Evolutionary conservation across 495 filamentous ascomycete genomes (phyloP), one percentile per base, ranked within the genome.

Genomic region (Penicillium cinerascens): DNA sequence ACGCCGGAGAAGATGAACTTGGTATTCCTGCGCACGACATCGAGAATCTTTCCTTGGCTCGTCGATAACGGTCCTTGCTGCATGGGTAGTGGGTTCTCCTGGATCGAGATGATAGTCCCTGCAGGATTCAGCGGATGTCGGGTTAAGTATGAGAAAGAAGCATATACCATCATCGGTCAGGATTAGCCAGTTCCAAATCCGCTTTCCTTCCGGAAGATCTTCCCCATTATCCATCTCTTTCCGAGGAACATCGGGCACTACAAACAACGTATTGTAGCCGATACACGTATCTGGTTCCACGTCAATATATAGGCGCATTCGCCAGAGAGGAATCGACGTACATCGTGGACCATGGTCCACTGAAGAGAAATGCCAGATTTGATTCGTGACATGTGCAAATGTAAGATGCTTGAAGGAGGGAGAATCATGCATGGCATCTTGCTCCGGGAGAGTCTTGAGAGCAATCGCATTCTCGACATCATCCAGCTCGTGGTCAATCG

Each of bases 141-240:
- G 37, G 18, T 5, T 18, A 16, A 10, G 17, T 21, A 6, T 43
- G 20, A 25, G 8, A 16, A 16, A 1, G 45, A 16, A 35, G 20
- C n/a, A 54, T 74, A 10, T 75, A 86, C 85, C 83, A 65, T 93
- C 88, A 64, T 87, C 79, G 60, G 85, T 91, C n/a, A 92, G 63
- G n/a, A 90, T 69, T 9, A 93, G 66, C 89, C 90, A 95, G 26
- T 82, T 84, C 87, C 88, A 95, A 23, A 87, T 56, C 26, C 86
- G 66, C 52, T 67, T 79, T 11, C 83, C 86, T 18, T 83, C 73
- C 1, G 86, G 86, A 22, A 86, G 67, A 39, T 73, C 74, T 45
- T 78, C 70, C 6, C 67, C 67, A 52, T 74, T 71, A 6, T 61
- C 42, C 25, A 60, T 48, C 27, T 27, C 45, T 8, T 40, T 49